Evolutionary conservation across 768 basidiomycete genomes (phyloP), one percentile per base, ranked within the genome.

Genomic region (Lactifluus subvellereus): DNA sequence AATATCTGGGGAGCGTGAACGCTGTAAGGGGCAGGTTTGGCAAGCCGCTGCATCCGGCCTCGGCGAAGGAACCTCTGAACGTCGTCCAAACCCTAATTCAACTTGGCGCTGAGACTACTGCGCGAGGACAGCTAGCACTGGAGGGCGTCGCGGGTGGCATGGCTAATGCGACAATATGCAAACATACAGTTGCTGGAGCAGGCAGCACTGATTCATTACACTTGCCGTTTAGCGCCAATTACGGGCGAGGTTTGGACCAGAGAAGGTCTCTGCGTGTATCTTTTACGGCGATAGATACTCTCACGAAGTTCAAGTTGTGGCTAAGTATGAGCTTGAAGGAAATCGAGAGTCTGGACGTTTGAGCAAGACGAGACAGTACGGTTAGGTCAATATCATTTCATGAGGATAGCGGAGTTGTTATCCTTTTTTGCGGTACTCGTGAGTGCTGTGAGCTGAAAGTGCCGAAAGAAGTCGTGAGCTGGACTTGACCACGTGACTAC

Each of bases 131-230:
- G 18, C 30, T 27, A 27, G 11, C 35, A 47, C 32, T 35, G 60
- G n/a, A 61, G 53, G 53, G 20, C 60, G 35, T 48, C 53, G 37
- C 60, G 55, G 14, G 60, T 61, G 37, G 60, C 60, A 1, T 61
- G 53, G 60, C 16, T 30, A 48, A 13, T 9, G 53, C 27, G 53
- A 32, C 45, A 61, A 14, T 54, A 61, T 37, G 9, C 11, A 1
- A 48, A 54, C 53, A 53, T 47, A 47, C 45, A 61, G 37, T 54
- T 61, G 27, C 18, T 61, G 30, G 53, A 54, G 7, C 60, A 61
- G 37, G 27, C 53, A 54, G n/a, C 30, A 54, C 3, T 27, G 27
- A 30, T 54, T 61, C 37, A 61, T 22, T n/a, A 4, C 6, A 27
- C 6, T 45, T 3, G n/a, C 16, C 27, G 27, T 27, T 27, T 27